These are phyloP conservation scores for Akanthomyces dipterigenus DNA, from an alignment of 2,329 filamentous ascomycete genomes.

Conservation along the genomic window DNA sequence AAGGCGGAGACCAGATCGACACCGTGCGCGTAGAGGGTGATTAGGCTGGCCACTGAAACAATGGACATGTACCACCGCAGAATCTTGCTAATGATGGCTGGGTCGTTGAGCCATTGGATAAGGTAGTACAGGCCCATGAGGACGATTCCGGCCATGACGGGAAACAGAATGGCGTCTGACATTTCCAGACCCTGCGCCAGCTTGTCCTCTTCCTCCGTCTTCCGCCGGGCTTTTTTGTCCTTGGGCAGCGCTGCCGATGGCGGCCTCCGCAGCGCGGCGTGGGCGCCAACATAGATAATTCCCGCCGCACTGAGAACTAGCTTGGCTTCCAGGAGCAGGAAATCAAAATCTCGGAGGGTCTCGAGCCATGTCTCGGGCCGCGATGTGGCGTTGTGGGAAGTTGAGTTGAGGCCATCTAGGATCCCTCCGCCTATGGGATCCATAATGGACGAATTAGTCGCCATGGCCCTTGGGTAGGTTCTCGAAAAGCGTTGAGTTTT, in stretches of 20 bases:
- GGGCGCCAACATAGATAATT: conserved; percentile 77
- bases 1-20: conserved; percentile 59
- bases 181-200: conserved; percentile 47
- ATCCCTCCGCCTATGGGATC: conserved; percentile 16
- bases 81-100: conserved; percentile 72
- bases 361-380: conserved; percentile 24
- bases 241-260: conserved; percentile 64
- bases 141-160: conserved; percentile 65
- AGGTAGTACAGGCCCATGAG: conserved; percentile 77
- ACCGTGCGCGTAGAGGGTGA: conserved; percentile 65
- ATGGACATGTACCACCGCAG: conserved; percentile 77
- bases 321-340: conserved; percentile 39
- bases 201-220: conserved; percentile 44
- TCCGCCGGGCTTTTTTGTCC: conserved; percentile 35
- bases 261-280: conserved; percentile 78
- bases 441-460: conserved; percentile 19
- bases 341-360: conserved; percentile 29
- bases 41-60: conserved; percentile 71
- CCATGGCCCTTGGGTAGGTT: conserved; percentile 8
- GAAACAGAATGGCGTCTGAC: conserved; percentile 78
- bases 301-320: conserved; percentile 62
- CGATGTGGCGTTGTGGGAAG: conserved; percentile 18
- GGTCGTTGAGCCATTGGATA: conserved; percentile 82
- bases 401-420: conserved; percentile 25
- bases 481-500: not conserved